Percentiles rank a stretch among this genome's conserved stretches.
Conservation (phyloP, 164 flowering plant genomes). For the Liriodendron chinense region DNA sequence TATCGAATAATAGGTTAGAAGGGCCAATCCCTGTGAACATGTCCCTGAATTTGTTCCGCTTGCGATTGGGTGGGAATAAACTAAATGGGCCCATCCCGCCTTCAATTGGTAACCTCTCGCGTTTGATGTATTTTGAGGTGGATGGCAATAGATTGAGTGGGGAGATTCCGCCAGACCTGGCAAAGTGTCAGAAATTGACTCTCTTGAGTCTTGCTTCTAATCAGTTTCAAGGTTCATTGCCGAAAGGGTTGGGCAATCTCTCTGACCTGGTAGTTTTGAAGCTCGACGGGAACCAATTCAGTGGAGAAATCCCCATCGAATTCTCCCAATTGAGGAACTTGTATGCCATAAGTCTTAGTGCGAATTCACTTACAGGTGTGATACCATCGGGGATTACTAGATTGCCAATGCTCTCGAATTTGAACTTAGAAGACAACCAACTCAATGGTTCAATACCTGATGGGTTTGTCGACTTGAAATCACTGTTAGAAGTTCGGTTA, state of each 20-base stretch:
- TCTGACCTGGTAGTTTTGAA: conserved; percentile 44
- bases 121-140: conserved; percentile 59
- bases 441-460: conserved; percentile 56
- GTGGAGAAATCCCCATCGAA: conserved; percentile 48
- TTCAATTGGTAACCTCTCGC: conserved; percentile 18
- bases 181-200: conserved; percentile 38
- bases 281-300: conserved; percentile 45
- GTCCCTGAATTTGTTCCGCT: conserved; percentile 41
- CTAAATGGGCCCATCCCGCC: conserved; percentile 44
- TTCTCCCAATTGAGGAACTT: conserved; percentile 29
- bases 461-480: conserved; percentile 20
- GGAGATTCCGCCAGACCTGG: conserved; percentile 43
- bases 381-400: conserved; percentile 47
- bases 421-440: conserved; percentile 45
- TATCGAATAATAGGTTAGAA: conserved; percentile 42
- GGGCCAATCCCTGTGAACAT: conserved; percentile 46
- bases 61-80: conserved; percentile 55
- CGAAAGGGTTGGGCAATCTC: conserved; percentile 43
- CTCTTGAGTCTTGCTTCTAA: conserved; percentile 58
- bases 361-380: conserved; percentile 47
- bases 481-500: conserved; percentile 56
- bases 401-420: conserved; percentile 27
- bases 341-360: conserved; percentile 44
- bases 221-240: conserved; percentile 40
- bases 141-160: conserved; percentile 50